Evolutionary conservation across 2,329 filamentous ascomycete genomes (phyloP).

Genomic region (Leptodontidium sp.): DNA sequence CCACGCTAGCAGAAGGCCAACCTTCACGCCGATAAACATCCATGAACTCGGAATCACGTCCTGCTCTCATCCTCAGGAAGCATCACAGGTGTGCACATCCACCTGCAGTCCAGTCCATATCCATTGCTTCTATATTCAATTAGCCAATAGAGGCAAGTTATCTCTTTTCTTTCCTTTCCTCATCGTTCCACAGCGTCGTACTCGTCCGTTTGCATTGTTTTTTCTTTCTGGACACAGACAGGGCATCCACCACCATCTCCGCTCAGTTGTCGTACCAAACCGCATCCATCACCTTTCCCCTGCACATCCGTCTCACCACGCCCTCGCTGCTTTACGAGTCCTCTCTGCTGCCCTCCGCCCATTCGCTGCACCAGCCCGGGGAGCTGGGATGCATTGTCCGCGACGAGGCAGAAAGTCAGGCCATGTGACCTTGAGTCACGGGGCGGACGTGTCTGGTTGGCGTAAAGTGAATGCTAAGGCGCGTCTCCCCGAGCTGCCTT

Average conservation of each 20-base stretch:
- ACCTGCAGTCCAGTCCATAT: neutral
- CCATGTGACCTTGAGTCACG: slow-evolving; percentile 35
- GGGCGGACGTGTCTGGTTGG: slow-evolving; percentile 22
- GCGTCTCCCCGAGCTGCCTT: slow-evolving; percentile 32
- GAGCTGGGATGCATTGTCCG: slow-evolving; percentile 20
- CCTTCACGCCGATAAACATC: slow-evolving; percentile 11
- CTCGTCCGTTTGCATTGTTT: slow-evolving; percentile 17
- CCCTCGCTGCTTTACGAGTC: slow-evolving; percentile 10
- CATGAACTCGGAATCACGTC: slow-evolving; percentile 4
- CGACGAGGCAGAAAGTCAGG: slow-evolving; percentile 22
- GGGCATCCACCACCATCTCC: slow-evolving; percentile 5
- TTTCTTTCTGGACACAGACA: slow-evolving; percentile 8
- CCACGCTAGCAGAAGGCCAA: slow-evolving; percentile 3
- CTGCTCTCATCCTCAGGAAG: neutral
- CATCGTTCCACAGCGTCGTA: slow-evolving; percentile 1
- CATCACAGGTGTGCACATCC: slow-evolving; percentile 1
- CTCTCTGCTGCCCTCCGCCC: neutral
- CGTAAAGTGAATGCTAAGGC: slow-evolving; percentile 7
- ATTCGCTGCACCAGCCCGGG: slow-evolving; percentile 23
- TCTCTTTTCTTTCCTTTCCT: neutral
- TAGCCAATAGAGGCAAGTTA: neutral
- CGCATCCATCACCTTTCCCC: slow-evolving; percentile 20
- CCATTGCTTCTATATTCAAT: neutral
- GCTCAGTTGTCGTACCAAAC: slow-evolving; percentile 12
- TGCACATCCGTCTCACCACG: slow-evolving; percentile 20